Evolutionary conservation across 1,139 yeast species (phyloP), one percentile per base, ranked within the genome.

Genomic region (Maudiozyma humilis): DNA sequence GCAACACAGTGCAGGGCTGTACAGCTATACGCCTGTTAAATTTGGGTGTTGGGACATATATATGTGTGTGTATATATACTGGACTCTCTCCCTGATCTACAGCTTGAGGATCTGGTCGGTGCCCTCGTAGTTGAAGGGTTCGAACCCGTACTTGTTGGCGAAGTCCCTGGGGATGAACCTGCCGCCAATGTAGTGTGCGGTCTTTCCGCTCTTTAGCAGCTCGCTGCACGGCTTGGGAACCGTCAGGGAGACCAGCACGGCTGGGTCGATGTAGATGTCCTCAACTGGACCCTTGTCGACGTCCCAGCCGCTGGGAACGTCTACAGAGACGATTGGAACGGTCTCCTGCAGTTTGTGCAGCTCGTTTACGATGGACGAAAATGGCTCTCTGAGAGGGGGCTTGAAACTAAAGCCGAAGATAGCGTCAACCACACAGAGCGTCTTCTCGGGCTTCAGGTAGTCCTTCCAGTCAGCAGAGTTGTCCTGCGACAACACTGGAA

Each of bases 271-370:
- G 15, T 66, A 56, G 3, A 75, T 72, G 25, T 71, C 73, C 1
- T 63, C 60, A 0, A 62, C 55, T 0, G 94, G 95, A 0, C 98
- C 98, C 3, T 72, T 59, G 57, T 91, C 95, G 4, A 91, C 97
- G 59, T 88, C 93, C 98, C 98, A 91, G 0, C 96, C 95, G 0
- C 95, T 83, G 0, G 98, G 98, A 35, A 89, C 79, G 60, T 91
- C 98, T 1, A 91, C 85, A 0, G 95, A 78, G 0, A 86, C 76
- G 2, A 89, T 75, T 0, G 87, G 88, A 0, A 64, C 54, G 3
- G 72, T 65, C 8, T 70, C 60, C 8, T 62, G 53, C 4, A 53
- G 44, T 3, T 65, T 54, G 20, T 71, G 62, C 55, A 89, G 66
- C 33, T 68, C 65, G 3, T 62, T 55, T 44, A 91, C 70, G 27